These are phyloP conservation scores for Leishmania gerbilli DNA, from an alignment of 208 protist species.

Conservation along the genomic window DNA sequence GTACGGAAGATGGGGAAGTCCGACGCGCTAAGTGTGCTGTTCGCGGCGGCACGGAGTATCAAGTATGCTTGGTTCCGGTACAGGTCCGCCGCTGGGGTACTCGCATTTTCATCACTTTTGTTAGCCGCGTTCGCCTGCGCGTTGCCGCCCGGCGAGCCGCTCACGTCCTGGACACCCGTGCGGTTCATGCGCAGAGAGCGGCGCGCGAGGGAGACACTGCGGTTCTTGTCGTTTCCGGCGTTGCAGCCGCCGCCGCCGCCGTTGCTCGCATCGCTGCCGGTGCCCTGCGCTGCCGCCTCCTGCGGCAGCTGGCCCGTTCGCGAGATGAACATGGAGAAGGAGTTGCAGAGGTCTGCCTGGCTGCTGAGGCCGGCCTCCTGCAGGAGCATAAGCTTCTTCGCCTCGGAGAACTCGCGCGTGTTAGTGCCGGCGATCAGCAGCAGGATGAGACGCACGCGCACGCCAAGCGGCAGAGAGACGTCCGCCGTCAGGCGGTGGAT, in stretches of 20 bases:
- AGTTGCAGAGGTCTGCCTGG: slow-evolving; percentile 41
- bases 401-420: slow-evolving; percentile 64
- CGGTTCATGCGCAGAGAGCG: slow-evolving; percentile 28
- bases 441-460: slow-evolving; percentile 64
- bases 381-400: slow-evolving; percentile 65
- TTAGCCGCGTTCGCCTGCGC: slow-evolving; percentile 1
- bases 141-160: neutral
- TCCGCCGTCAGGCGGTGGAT: slow-evolving; percentile 46
- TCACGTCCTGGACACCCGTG: slow-evolving; percentile 7
- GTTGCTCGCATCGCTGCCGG: slow-evolving; percentile 10
- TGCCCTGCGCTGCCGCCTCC: slow-evolving; percentile 17
- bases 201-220: slow-evolving; percentile 10
- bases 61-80: slow-evolving; percentile 63
- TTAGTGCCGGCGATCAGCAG: slow-evolving; percentile 48
- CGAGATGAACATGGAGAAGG: slow-evolving; percentile 43
- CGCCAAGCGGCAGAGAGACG: slow-evolving; percentile 41
- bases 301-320: slow-evolving; percentile 42
- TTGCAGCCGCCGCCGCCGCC: neutral
- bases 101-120: slow-evolving; percentile 2
- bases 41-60: slow-evolving; percentile 54
- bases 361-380: slow-evolving; percentile 49
- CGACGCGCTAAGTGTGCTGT: slow-evolving; percentile 46
- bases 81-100: slow-evolving; percentile 26
- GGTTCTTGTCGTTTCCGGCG: neutral
- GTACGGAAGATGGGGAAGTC: slow-evolving; percentile 68